Percentiles rank a stretch among this genome's conserved stretches.
phyloP scores from a whole-genome alignment of 106 monocot species.

The Phalaenopsis equestris region DNA sequence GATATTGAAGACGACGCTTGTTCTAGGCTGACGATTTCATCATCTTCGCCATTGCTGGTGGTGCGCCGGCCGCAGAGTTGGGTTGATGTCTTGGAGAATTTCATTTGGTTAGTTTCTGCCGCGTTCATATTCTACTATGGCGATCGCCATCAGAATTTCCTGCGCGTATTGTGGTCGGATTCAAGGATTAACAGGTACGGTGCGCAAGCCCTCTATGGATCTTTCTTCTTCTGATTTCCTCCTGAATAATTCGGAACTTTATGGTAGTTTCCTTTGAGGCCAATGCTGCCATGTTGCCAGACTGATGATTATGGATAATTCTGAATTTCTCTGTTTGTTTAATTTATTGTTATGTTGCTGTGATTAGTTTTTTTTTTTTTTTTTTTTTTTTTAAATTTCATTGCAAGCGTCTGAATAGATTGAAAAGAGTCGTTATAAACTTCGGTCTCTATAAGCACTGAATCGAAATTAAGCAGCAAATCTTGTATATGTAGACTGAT shows the following conservation, averaged over 20 bases:
- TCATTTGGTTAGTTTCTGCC: constrained; percentile 13
- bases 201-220: not conserved
- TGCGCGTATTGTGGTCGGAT: constrained; percentile 18
- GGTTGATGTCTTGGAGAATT: constrained; percentile 12
- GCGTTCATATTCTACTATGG: constrained; percentile 22
- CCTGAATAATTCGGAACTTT: not conserved
- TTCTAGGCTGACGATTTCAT: not conserved
- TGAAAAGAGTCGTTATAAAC: not conserved
- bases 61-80: constrained; percentile 5
- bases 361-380: not conserved
- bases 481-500: not conserved
- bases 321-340: not conserved
- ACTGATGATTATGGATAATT: not conserved
- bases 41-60: not conserved
- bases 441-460: not conserved
- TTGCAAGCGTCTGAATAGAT: not conserved
- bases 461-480: not conserved
- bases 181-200: constrained; percentile 21
- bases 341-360: too few species aligned
- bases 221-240: not conserved
- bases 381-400: not conserved
- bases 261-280: not conserved
- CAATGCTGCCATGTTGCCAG: not conserved
- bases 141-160: constrained; percentile 14
- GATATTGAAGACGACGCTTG: constrained; percentile 17